phyloP scores from a whole-genome alignment of 306 rosid species.

The Hippophae tibetana region DNA sequence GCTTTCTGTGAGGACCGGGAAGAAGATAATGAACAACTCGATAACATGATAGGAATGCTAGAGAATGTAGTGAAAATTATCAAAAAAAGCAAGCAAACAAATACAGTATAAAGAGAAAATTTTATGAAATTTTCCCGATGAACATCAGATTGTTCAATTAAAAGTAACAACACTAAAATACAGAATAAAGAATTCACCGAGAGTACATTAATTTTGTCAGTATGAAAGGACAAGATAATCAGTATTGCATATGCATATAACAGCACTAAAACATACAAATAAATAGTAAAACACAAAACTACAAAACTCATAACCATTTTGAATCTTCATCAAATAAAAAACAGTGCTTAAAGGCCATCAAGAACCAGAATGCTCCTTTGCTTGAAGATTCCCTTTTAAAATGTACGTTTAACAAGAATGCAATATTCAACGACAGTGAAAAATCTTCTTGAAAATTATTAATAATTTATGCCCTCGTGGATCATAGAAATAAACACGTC shows the following conservation, averaged over 20 bases:
- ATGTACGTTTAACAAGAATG: not conserved
- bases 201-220: too few relatives aligned
- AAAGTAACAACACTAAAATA: too few relatives aligned
- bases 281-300: too few relatives aligned
- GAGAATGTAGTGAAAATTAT: not conserved
- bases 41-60: not conserved
- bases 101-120: not conserved
- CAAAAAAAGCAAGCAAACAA: not conserved
- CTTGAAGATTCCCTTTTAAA: not conserved
- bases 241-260: too few relatives aligned
- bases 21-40: slow-evolving; percentile 10
- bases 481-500: too few relatives aligned
- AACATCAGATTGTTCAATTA: too few relatives aligned
- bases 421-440: not conserved
- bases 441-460: not conserved
- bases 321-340: not conserved
- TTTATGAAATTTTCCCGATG: too few relatives aligned
- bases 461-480: not conserved
- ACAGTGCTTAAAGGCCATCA: not conserved
- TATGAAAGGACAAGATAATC: too few relatives aligned
- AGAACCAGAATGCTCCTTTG: too few relatives aligned
- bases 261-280: too few relatives aligned
- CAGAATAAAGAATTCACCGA: too few relatives aligned
- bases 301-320: not conserved
- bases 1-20: slow-evolving; percentile 47